Base-by-base conservation (phyloP, 352 stramenopile genomes). In the Aphanomyces euteiches region DNA sequence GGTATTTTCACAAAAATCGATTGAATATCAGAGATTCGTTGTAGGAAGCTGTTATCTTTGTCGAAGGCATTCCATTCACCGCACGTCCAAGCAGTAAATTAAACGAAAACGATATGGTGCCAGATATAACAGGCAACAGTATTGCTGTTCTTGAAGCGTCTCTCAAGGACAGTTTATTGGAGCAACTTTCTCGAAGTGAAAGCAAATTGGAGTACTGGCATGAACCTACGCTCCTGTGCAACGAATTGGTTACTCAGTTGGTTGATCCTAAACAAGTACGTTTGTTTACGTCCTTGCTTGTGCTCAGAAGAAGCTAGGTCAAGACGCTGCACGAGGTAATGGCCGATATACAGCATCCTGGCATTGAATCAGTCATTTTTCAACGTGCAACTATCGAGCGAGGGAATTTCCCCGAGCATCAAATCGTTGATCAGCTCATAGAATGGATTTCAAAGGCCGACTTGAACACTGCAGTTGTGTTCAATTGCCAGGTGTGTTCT, bases 41-140 rank as follows among this genome's bases (percentile, higher is more conserved):
- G 50, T 58, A 88, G 75, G 87, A 95, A 75, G 85, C 87, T 4
- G 87, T 93, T 47, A 86, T 95, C 54, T 95, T 93, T 72, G 85
- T 95, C 12, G 78, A 90, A 39, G 87, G 87, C 3, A 73, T 69
- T 38, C 82, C 87, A 3, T 95, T 83, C 71, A 95, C 87, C 3
- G 85, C 84, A 13, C 74, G 84, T 34, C 81, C 80, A 3, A 90
- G 79, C 39, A 85, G 84, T 0, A 92, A 87, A 54, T 68, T 93
- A 36, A 93, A 93, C 56, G 85, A 93, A 57, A 95, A 92, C 63
- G 87, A 95, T 60, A 70, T 93, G 19, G 84, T 95, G 5, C 80
- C 85, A 13, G 85, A 85, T 0, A 90, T 93, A 65, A 93, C 87
- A 4, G 85, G 85, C 5, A 85, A 95, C 58, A 92, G 86, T 28